Conservation (phyloP, 352 stramenopile genomes). For the Globisporangium irregulare region DNA sequence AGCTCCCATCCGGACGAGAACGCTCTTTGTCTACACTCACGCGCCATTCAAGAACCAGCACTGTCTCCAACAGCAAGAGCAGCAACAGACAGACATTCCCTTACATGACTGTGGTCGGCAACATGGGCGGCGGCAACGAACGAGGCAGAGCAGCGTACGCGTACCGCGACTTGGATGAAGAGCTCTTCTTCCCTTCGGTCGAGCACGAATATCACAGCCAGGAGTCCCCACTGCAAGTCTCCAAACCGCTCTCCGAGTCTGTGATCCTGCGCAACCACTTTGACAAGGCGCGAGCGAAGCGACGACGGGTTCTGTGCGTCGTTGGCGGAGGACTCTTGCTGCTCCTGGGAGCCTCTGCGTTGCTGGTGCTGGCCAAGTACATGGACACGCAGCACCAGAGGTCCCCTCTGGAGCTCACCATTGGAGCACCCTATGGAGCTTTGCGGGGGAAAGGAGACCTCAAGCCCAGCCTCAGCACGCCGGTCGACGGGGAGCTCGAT, state of each 20-base stretch:
- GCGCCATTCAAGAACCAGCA: background rate
- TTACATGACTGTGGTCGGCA: slow-evolving; percentile 8
- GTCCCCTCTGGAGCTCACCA: slow-evolving; percentile 15
- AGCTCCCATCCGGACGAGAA: background rate
- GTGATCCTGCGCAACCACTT: slow-evolving; percentile 19
- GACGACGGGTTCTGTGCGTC: slow-evolving; percentile 4
- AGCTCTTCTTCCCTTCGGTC: slow-evolving; percentile 12
- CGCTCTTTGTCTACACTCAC: background rate
- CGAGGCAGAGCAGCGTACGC: slow-evolving; percentile 15
- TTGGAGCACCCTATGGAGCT: slow-evolving; percentile 13
- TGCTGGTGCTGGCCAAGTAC: slow-evolving; percentile 1
- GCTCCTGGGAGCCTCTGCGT: slow-evolving; percentile 4
- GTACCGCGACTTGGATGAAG: slow-evolving; percentile 20
- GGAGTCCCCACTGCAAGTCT: slow-evolving; percentile 8
- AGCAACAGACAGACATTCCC: background rate
- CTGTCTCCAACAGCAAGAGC: background rate
- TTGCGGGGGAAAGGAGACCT: slow-evolving; percentile 14
- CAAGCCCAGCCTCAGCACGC: slow-evolving; percentile 12
- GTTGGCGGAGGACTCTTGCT: slow-evolving; percentile 3
- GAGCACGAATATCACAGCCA: slow-evolving; percentile 18
- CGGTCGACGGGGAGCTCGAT: slow-evolving; percentile 4
- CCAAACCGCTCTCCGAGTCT: slow-evolving; percentile 13
- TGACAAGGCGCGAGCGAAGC: slow-evolving; percentile 1
- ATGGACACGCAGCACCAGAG: slow-evolving; percentile 5
- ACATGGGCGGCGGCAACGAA: slow-evolving; percentile 6